Evolutionary conservation across 371 early-diverging fungal genomes (phyloP).

Genomic region (Rhizopus stolonifer): DNA sequence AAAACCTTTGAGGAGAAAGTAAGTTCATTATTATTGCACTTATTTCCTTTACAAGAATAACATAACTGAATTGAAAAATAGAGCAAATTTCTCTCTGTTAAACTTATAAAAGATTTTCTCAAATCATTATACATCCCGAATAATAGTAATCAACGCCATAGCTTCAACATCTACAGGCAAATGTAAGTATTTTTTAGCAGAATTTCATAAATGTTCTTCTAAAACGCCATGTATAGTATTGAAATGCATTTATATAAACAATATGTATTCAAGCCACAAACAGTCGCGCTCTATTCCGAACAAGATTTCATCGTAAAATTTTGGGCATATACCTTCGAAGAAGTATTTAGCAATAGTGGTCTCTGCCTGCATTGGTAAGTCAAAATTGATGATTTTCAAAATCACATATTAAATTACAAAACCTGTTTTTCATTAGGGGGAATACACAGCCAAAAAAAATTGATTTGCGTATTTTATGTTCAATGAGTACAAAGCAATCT

Average conservation of each 20-base stretch:
- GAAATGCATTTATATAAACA: constrained; percentile 15
- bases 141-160: constrained; percentile 5
- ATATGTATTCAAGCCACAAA: constrained; percentile 14
- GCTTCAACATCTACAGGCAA: constrained; percentile 9
- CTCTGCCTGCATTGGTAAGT: constrained; percentile 16
- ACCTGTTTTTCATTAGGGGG: constrained; percentile 6
- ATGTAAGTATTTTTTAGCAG: constrained; percentile 13
- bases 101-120: constrained; percentile 7
- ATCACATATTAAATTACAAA: constrained; percentile 11
- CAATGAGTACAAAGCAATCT: constrained; percentile 12
- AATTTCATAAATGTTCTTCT: constrained; percentile 12
- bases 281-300: constrained; percentile 9
- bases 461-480: constrained; percentile 14
- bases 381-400: constrained; percentile 4
- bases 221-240: constrained; percentile 5
- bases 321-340: constrained; percentile 3
- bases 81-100: constrained; percentile 12
- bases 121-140: constrained; percentile 7
- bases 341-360: constrained; percentile 4
- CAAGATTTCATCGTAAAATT: constrained; percentile 11
- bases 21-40: constrained; percentile 10
- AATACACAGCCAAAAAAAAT: constrained; percentile 16
- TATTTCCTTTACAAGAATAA: constrained; percentile 13
- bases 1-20: constrained; percentile 9
- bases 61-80: constrained; percentile 6